These are phyloP conservation scores for Russula foetens DNA, from an alignment of 768 basidiomycete genomes.

Conservation along the genomic window DNA sequence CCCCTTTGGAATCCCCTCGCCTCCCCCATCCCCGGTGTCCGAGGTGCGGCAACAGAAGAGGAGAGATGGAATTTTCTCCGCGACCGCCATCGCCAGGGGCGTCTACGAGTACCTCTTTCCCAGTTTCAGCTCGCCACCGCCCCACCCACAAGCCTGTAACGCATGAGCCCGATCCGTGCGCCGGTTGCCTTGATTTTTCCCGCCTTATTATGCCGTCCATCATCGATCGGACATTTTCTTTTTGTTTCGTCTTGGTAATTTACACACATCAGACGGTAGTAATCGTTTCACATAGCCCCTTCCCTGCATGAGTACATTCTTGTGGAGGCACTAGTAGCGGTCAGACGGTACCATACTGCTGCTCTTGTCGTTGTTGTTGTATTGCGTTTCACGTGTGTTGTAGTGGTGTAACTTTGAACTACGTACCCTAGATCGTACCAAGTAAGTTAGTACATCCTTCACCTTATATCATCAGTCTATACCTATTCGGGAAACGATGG, in stretches of 20 bases:
- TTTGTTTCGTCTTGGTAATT: no score
- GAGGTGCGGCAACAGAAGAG: background rate
- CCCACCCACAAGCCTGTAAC: background rate
- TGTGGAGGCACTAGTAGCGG: background rate
- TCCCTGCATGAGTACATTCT: background rate
- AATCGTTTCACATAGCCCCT: no score
- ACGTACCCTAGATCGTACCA: background rate
- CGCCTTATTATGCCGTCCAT: no score
- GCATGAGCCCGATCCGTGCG: no score
- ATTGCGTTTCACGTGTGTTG: background rate
- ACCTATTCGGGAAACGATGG: background rate
- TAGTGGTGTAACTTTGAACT: background rate
- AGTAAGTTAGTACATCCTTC: background rate
- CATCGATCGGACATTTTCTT: no score
- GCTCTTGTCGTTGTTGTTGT: no score
- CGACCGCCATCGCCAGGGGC: background rate
- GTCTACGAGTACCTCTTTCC: conserved; percentile 5
- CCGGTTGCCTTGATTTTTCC: no score
- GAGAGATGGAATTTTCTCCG: background rate
- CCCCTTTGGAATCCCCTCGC: background rate
- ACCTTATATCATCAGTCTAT: background rate
- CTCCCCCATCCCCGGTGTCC: background rate
- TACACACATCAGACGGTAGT: no score
- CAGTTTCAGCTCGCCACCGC: background rate
- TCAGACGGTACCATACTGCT: background rate